phyloP scores from a whole-genome alignment of 495 filamentous ascomycete species.

The Daldinia bambusicola region DNA sequence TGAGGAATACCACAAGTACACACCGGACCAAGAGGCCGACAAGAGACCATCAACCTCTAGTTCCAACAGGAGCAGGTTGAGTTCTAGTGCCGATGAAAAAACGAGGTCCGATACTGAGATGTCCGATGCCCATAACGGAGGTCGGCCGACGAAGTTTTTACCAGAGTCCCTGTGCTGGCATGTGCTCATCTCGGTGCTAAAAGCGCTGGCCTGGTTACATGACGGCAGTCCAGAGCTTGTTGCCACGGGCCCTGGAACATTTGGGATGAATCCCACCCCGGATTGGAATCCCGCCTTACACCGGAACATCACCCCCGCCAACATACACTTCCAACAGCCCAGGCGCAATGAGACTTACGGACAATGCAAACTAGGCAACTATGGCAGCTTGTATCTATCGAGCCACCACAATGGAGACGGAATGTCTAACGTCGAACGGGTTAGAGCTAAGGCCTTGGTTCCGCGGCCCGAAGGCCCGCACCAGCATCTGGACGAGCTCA shows the following conservation, averaged over 20 bases:
- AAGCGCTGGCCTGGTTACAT: constrained; percentile 57
- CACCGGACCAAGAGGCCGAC: not conserved
- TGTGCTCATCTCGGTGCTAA: constrained; percentile 52
- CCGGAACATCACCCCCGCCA: constrained; percentile 52
- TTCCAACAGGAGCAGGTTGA: no score
- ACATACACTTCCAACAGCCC: constrained; percentile 58
- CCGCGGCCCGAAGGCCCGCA: constrained; percentile 9
- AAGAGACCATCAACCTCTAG: not conserved
- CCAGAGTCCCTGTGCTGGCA: constrained; percentile 60
- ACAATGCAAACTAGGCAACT: constrained; percentile 59
- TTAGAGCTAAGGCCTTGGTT: constrained; percentile 30
- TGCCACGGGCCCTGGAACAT: not conserved
- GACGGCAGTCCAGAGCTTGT: constrained; percentile 47
- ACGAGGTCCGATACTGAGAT: not conserved
- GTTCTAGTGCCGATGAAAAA: not conserved
- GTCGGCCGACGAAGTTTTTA: constrained; percentile 36
- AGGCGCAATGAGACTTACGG: constrained; percentile 60
- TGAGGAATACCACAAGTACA: not conserved
- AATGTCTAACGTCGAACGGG: not conserved
- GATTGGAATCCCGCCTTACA: constrained; percentile 62
- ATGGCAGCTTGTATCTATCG: constrained; percentile 48
- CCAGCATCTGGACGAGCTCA: constrained; percentile 20
- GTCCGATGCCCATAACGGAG: not conserved
- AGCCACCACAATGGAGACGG: constrained; percentile 42
- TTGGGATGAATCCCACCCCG: constrained; percentile 28